Conservation (phyloP, 257 asterid species). For the Solanum sejunctum region DNA sequence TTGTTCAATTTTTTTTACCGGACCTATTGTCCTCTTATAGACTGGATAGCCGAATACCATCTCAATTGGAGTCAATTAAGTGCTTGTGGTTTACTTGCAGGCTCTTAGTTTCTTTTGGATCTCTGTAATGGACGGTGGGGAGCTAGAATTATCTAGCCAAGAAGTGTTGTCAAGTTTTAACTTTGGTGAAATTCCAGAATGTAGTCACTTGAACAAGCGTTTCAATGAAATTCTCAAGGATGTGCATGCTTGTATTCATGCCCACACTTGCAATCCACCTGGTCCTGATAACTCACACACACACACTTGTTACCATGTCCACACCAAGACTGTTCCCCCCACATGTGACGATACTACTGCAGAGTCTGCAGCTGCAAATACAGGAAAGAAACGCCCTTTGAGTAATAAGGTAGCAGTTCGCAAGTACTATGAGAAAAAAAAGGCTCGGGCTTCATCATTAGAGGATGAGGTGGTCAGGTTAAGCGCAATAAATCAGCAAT, state of each 20-base stretch:
- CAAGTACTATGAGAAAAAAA: conserved; percentile 62
- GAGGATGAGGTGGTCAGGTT: conserved; percentile 53
- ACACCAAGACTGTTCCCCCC: conserved; percentile 30
- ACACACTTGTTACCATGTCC: conserved; percentile 66
- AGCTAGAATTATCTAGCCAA: conserved; percentile 25
- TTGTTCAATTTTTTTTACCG: neutral
- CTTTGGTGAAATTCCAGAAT: conserved; percentile 22
- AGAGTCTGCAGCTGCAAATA: neutral
- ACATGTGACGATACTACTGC: neutral
- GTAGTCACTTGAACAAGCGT: conserved; percentile 13
- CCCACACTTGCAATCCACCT: conserved; percentile 62
- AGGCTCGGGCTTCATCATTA: conserved; percentile 41
- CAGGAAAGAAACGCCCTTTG: conserved; percentile 9
- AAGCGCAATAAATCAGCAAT: conserved; percentile 32
- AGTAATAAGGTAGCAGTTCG: conserved; percentile 64
- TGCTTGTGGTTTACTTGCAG: neutral
- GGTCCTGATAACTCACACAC: conserved; percentile 50
- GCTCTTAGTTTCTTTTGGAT: neutral
- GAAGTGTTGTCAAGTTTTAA: conserved; percentile 17
- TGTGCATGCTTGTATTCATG: conserved; percentile 44
- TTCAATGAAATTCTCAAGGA: conserved; percentile 26
- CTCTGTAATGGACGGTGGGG: conserved; percentile 19
- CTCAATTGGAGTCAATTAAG: neutral
- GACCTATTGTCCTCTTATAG: neutral
- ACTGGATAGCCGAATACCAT: neutral